These are phyloP conservation scores for Penicillium sp. DNA, from an alignment of 2,329 filamentous ascomycete species.

Conservation along the genomic window DNA sequence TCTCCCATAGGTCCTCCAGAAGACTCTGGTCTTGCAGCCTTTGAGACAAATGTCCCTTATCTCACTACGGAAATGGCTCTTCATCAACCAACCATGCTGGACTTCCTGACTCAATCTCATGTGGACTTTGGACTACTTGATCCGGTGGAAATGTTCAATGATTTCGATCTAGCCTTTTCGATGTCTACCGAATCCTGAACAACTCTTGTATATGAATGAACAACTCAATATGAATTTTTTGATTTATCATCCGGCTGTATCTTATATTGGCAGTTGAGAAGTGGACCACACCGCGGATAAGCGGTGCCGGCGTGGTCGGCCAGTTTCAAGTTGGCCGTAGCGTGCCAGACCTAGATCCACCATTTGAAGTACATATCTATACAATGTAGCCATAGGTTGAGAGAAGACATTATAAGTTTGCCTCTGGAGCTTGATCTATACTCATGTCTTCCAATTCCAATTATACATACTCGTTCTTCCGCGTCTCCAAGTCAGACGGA, in stretches of 20 bases:
- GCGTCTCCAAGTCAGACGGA: slow-evolving; percentile 9
- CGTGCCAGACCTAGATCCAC: neutral
- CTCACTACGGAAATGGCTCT: slow-evolving; percentile 17
- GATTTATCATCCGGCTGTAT: neutral
- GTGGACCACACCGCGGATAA: neutral
- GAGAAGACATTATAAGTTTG: no score
- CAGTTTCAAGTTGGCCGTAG: slow-evolving; percentile 1
- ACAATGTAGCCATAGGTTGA: no score
- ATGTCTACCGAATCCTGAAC: neutral
- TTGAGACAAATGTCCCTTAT: slow-evolving; percentile 5
- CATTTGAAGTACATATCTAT: neutral
- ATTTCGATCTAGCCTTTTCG: slow-evolving; percentile 6
- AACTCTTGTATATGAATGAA: neutral
- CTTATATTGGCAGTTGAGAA: neutral
- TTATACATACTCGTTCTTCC: slow-evolving; percentile 12
- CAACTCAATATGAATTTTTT: neutral
- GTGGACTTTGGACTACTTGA: slow-evolving; percentile 13
- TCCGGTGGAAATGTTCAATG: slow-evolving; percentile 11
- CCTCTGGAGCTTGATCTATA: neutral
- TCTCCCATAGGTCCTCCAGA: neutral
- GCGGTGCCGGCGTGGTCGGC: neutral
- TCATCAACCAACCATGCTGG: slow-evolving; percentile 13
- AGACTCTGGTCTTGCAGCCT: neutral
- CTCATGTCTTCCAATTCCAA: neutral
- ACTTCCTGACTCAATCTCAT: slow-evolving; percentile 12